Evolutionary conservation across 306 rosid genomes (phyloP), one percentile per base, ranked within the genome.

Genomic region (Lathyrus sativus): DNA sequence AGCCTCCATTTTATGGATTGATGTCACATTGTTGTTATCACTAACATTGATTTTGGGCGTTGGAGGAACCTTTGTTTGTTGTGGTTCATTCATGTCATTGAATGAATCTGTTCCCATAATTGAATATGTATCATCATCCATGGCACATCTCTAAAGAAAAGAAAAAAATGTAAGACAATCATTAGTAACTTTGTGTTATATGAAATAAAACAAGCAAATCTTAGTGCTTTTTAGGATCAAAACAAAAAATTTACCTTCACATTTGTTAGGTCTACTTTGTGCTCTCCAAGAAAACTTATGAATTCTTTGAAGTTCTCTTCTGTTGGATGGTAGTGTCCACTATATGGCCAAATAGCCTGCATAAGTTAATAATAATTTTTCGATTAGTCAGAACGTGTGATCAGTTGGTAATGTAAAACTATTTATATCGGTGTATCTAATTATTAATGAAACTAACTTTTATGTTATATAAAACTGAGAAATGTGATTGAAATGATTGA

Each of bases 331-430:
- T 92, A 92, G 73, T 92, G 98, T 51, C 98, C 98, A 73, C 96
- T 92, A 62, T 92, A 92, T 1, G 98, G 98, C 98, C 98, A 92
- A 71, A 92, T 89, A 38, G 96, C 98, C 95, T 91, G 77, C 64
- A 35, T 35, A 35, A 33, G 39, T 35, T 35, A 35, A 35, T 35
- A 35, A 35, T 2, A 35, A 35, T 35, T 7, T 8, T 6, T 6
- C 0, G 9, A 35, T 35, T 2, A 35, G 39, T 35, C 9, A 7
- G 39, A 35, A 33, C 35, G 6, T 4, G 35, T 33, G 8, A 33
- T 6, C 2, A 1, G 8, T 5, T 33, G 38, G 6, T 2, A 33
- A 33, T 33, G 38, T 33, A 33, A 33, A 33, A 33, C 8, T 33
- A 33, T 33, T 33, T 5, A 33, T 0, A 6, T 5, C 8, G 38